phyloP scores from a whole-genome alignment of 2,329 filamentous ascomycete genomes.

The Didymella pomorum region DNA sequence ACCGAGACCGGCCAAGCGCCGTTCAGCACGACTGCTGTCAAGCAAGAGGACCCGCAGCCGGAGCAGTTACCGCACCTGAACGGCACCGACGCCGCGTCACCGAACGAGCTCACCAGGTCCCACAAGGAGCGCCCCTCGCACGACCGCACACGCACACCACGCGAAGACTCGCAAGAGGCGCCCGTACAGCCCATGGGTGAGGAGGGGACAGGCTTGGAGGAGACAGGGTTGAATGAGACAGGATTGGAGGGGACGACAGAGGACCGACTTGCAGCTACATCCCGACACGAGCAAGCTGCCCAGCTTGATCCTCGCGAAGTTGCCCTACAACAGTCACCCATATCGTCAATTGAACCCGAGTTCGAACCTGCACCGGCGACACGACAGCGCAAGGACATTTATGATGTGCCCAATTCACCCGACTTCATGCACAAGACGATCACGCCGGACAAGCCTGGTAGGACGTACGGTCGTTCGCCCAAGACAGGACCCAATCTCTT shows the following conservation, averaged over 20 bases:
- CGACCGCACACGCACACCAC: background rate
- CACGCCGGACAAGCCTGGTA: slow-evolving; percentile 18
- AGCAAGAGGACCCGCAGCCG: slow-evolving; percentile 40
- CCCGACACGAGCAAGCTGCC: background rate
- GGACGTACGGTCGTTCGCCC: slow-evolving; percentile 28
- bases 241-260: background rate
- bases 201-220: background rate
- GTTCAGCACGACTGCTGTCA: slow-evolving; percentile 28
- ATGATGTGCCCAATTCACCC: slow-evolving; percentile 29
- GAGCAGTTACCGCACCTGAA: slow-evolving; percentile 14
- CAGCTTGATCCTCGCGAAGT: slow-evolving; percentile 5
- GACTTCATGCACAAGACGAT: slow-evolving; percentile 21
- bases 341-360: slow-evolving; percentile 14
- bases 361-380: background rate
- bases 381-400: slow-evolving; percentile 25
- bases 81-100: slow-evolving; percentile 16
- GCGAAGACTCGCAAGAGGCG: background rate
- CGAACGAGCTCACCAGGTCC: slow-evolving; percentile 1
- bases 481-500: slow-evolving; percentile 21
- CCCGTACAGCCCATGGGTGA: background rate
- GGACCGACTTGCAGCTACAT: background rate
- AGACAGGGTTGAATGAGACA: no score
- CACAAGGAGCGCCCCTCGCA: background rate
- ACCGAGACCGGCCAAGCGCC: slow-evolving; percentile 31
- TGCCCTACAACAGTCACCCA: slow-evolving; percentile 21